Base-by-base conservation (phyloP, 768 basidiomycete genomes). In the Gloeophyllum trabeum region DNA sequence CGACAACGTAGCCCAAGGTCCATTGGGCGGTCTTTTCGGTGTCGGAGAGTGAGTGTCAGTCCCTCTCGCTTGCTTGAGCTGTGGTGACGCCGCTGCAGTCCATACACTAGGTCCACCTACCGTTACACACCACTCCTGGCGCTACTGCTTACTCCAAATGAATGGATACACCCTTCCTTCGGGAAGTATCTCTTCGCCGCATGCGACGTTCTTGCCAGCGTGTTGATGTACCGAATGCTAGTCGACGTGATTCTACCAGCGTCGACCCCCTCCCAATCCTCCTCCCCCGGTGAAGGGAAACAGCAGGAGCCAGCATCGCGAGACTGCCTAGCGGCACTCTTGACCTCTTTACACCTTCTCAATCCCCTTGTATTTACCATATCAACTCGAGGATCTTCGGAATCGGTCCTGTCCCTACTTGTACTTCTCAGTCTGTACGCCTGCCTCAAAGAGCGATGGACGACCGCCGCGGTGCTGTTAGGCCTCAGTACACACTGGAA, bases 281-380 rank as follows among this genome's bases (percentile, higher is more conserved):
- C 40, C 34, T 20, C 28, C 16, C 24, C 6, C 41, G 4, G 35
- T 4, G 16, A 19, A 39, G 22, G 4, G 3, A 23, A 18, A 19
- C 4, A 26, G 24, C 43, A 19, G 20, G 10, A 40, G 10, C n/a
- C n/a, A n/a, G n/a, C n/a, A n/a, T n/a, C 25, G 32, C 28, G 5
- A n/a, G 24, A 18, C 22, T 35, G n/a, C n/a, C 53, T 61, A 46
- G 79, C 84, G 4, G 69, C 73, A 1, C 49, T 79, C n/a, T 77
- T 77, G 49, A 73, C 75, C 25, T 64, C 75, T 0, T 53, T 83
- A 2, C 89, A 97, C 65, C 79, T 98, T 2, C 70, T 98, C 45
- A 97, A 93, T 61, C 96, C 96, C 0, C 73, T 99, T 51, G 84
- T 94, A 2, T 86, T 96, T 59, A 83, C 91, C 48, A 97, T 99